Percentiles rank a stretch among this genome's conserved stretches.
Evolutionary conservation across 331 rosid genomes (phyloP).

Genomic region (Dryas integrifolia): DNA sequence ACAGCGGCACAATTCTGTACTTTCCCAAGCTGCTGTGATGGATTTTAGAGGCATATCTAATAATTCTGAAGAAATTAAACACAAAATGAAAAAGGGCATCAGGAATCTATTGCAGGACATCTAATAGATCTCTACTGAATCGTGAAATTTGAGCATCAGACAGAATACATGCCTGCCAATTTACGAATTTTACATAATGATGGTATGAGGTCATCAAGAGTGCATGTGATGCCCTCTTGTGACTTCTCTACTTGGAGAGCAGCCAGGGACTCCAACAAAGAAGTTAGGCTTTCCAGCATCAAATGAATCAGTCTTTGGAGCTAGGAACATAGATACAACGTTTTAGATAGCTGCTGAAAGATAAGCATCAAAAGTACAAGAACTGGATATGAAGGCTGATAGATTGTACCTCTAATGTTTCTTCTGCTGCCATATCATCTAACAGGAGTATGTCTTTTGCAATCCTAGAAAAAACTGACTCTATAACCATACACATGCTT

Average conservation of each 20-base stretch:
- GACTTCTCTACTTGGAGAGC: slow-evolving; percentile 40
- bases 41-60: slow-evolving; percentile 88
- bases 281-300: slow-evolving; percentile 66
- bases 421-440: slow-evolving; percentile 96
- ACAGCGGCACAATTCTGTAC: slow-evolving; percentile 47
- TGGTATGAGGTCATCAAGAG: slow-evolving; percentile 60
- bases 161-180: slow-evolving; percentile 69
- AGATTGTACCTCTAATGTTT: slow-evolving; percentile 49
- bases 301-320: slow-evolving; percentile 70
- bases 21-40: slow-evolving; percentile 81
- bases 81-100: slow-evolving; percentile 13
- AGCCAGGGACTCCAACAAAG: slow-evolving; percentile 62
- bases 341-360: slow-evolving; percentile 30
- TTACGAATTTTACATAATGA: slow-evolving; percentile 76
- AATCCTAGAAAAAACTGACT: slow-evolving; percentile 79
- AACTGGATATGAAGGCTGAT: not conserved
- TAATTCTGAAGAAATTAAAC: slow-evolving; percentile 50
- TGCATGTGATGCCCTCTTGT: slow-evolving; percentile 35
- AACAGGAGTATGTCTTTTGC: slow-evolving; percentile 68
- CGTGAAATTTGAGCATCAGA: slow-evolving; percentile 9
- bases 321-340: slow-evolving; percentile 39
- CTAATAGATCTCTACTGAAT: slow-evolving; percentile 12
- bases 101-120: slow-evolving; percentile 24
- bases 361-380: slow-evolving; percentile 14
- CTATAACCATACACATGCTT: slow-evolving; percentile 74